Conservation (phyloP, 371 early-diverging fungal species). For the Chytridium lagenaria region DNA sequence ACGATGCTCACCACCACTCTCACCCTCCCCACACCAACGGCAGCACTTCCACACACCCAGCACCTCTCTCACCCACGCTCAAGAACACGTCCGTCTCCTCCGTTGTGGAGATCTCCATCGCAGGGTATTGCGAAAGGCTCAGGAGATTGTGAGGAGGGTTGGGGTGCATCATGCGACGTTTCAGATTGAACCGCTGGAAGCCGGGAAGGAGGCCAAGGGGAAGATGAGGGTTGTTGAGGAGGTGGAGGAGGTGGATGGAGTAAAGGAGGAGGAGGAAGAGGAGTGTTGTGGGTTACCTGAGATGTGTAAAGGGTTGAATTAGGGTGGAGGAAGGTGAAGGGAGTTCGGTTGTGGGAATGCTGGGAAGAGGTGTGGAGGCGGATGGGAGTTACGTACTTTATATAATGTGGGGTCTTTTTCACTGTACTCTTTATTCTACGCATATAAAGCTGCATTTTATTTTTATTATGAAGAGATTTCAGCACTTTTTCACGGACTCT, state of each 20-base stretch:
- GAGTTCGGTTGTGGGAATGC: too few relatives aligned
- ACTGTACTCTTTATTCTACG: too few relatives aligned
- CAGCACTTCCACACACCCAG: neutral
- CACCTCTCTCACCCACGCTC: neutral
- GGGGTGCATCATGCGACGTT: conserved; percentile 75
- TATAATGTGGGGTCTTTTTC: too few relatives aligned
- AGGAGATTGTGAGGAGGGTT: conserved; percentile 68
- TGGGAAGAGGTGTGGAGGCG: too few relatives aligned
- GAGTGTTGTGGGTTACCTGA: neutral
- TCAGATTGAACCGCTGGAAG: conserved; percentile 59
- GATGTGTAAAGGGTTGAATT: neutral
- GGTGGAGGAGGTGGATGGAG: neutral
- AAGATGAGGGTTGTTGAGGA: neutral
- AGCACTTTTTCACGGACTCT: too few relatives aligned
- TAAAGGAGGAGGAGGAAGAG: neutral
- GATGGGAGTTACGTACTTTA: too few relatives aligned
- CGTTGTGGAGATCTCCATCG: conserved; percentile 62
- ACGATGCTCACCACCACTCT: neutral
- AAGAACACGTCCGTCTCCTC: neutral
- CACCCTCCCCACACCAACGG: neutral
- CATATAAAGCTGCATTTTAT: too few relatives aligned
- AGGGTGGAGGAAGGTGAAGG: neutral
- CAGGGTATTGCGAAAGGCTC: conserved; percentile 46
- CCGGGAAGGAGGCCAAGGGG: neutral
- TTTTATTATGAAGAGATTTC: too few relatives aligned